Percentiles rank a stretch among this genome's conserved stretches.
Conservation (phyloP, 2,329 filamentous ascomycete genomes). For the Cytospora leucostoma region DNA sequence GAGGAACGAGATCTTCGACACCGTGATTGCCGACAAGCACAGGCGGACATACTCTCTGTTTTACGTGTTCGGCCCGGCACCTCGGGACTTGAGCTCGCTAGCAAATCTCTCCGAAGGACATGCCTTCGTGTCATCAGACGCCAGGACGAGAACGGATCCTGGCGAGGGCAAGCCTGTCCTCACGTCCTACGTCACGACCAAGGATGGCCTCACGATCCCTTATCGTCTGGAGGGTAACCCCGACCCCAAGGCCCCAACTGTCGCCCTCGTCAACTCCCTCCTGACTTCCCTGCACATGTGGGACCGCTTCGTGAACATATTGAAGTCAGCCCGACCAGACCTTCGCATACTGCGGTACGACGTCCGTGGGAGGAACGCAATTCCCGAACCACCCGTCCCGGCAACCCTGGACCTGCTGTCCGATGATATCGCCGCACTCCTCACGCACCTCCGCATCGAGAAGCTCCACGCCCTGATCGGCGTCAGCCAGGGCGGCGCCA, state of each 20-base stretch:
- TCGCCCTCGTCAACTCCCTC: conserved; percentile 80
- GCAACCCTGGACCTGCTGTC: conserved; percentile 67
- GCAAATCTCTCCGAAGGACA: conserved; percentile 48
- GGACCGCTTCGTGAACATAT: conserved; percentile 69
- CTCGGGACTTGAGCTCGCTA: conserved; percentile 66
- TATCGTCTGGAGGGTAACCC: conserved; percentile 76
- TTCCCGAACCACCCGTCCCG: conserved; percentile 49
- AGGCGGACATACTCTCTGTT: conserved; percentile 70
- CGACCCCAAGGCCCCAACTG: conserved; percentile 65
- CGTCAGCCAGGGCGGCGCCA: conserved; percentile 80
- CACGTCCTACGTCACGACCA: conserved; percentile 66
- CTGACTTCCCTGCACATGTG: conserved; percentile 79
- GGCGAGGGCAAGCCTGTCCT: conserved; percentile 53
- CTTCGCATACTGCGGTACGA: conserved; percentile 79
- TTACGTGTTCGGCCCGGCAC: conserved; percentile 77
- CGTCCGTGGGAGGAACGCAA: conserved; percentile 65
- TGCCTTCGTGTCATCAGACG: conserved; percentile 57
- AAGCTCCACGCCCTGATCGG: conserved; percentile 70
- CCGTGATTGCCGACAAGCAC: conserved; percentile 58
- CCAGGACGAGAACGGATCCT: conserved; percentile 56
- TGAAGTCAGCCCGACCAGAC: conserved; percentile 60
- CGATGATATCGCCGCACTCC: conserved; percentile 65
- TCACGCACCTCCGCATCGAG: conserved; percentile 69
- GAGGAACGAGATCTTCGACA: conserved; percentile 58
- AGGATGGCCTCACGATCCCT: conserved; percentile 68